Conservation (phyloP, 1,284 basidiomycete species). For the Neolentinus lepideus region DNA sequence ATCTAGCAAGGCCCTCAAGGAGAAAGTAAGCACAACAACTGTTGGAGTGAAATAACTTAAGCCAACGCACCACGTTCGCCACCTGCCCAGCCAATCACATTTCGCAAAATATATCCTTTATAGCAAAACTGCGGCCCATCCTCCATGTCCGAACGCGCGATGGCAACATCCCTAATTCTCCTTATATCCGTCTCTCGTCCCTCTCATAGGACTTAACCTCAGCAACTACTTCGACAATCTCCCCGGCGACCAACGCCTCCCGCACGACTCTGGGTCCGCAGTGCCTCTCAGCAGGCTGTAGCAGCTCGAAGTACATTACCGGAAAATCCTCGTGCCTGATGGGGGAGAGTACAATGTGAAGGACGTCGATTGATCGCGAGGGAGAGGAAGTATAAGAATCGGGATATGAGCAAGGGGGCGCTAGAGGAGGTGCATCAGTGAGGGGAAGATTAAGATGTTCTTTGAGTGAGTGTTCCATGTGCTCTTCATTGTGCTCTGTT, state of each 20-base stretch:
- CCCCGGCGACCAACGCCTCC: constrained; percentile 70
- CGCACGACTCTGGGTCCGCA: constrained; percentile 59
- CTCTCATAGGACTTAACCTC: not conserved
- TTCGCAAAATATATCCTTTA: not conserved
- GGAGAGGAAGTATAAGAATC: constrained; percentile 70
- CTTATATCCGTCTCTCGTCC: not conserved
- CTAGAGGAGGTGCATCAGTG: constrained; percentile 77
- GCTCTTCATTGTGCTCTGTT: not conserved
- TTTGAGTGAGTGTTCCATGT: constrained; percentile 56
- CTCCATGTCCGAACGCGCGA: not conserved
- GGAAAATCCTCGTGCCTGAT: constrained; percentile 50
- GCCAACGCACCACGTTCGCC: no score
- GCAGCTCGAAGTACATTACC: constrained; percentile 54
- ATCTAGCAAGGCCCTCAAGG: no score
- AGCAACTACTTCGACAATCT: constrained; percentile 75
- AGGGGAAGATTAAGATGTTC: constrained; percentile 72
- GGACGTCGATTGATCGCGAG: constrained; percentile 52
- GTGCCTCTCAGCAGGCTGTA: constrained; percentile 44
- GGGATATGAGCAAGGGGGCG: constrained; percentile 67
- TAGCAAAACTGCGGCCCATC: not conserved
- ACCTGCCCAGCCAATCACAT: not conserved
- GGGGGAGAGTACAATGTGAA: constrained; percentile 41
- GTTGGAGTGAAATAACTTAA: no score
- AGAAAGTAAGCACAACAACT: no score
- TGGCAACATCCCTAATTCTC: not conserved